phyloP scores from a whole-genome alignment of 2,329 filamentous ascomycete species.

The Neopestalotiopsis rosae region DNA sequence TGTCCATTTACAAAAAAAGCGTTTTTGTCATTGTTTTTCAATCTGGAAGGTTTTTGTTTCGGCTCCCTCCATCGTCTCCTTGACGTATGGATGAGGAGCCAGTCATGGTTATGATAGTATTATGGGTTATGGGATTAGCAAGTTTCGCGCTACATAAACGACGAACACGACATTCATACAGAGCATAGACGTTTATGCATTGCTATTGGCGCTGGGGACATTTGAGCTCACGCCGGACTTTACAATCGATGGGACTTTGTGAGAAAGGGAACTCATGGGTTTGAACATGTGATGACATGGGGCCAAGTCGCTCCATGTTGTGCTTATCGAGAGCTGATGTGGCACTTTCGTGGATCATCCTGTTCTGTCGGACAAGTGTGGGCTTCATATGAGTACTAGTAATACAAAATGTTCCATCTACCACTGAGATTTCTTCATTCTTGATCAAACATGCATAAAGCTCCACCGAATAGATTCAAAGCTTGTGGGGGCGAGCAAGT shows the following conservation, averaged over 20 bases:
- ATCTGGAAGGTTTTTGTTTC: constrained; percentile 25
- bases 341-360: constrained; percentile 13
- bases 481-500: no score
- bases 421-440: background rate
- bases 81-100: constrained; percentile 7
- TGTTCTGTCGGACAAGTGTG: constrained; percentile 1
- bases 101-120: constrained; percentile 20
- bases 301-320: background rate
- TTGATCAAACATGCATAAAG: background rate
- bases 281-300: background rate
- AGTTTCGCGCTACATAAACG: constrained; percentile 23
- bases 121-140: constrained; percentile 21
- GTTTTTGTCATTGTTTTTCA: constrained; percentile 23
- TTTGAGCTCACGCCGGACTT: constrained; percentile 8
- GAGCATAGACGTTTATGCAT: constrained; percentile 19
- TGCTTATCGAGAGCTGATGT: constrained; percentile 2
- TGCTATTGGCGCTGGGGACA: constrained; percentile 16
- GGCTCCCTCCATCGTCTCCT: constrained; percentile 24
- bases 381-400: background rate
- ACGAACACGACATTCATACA: constrained; percentile 17
- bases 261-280: constrained; percentile 2
- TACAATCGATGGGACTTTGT: background rate
- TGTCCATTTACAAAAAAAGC: constrained; percentile 30
- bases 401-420: constrained; percentile 13
- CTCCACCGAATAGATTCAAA: background rate